Evolutionary conservation across 2,329 filamentous ascomycete species (phyloP).

Genomic region (Colletotrichum godetiae): DNA sequence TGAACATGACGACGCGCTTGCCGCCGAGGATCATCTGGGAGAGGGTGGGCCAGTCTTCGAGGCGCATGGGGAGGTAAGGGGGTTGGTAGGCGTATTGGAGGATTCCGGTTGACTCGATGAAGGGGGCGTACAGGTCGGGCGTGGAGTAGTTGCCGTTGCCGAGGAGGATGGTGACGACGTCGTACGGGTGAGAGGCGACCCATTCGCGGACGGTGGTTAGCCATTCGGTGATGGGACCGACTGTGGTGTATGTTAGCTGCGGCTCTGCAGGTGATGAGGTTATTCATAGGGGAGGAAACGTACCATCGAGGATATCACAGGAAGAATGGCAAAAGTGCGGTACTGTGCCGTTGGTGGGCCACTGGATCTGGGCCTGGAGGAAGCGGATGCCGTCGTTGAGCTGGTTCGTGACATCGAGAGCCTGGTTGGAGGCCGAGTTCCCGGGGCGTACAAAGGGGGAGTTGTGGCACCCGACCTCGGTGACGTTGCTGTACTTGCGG

Average conservation of each 20-base stretch:
- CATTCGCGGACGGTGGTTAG: conserved; percentile 76
- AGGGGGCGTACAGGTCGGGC: conserved; percentile 71
- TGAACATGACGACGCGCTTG: conserved; percentile 81
- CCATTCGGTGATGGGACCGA: conserved; percentile 80
- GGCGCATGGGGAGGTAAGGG: conserved; percentile 74
- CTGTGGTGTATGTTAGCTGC: conserved; percentile 45
- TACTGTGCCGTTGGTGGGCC: conserved; percentile 57
- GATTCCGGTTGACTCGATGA: conserved; percentile 79
- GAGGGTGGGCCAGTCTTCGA: conserved; percentile 86
- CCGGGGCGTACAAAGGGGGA: conserved; percentile 79
- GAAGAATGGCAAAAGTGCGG: conserved; percentile 87
- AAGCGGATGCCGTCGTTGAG: conserved; percentile 81
- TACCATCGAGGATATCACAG: conserved; percentile 79
- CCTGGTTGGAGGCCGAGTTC: conserved; percentile 82
- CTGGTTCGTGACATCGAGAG: conserved; percentile 74
- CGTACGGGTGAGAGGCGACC: conserved; percentile 82
- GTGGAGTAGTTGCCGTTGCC: conserved; percentile 83
- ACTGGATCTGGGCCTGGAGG: conserved; percentile 73
- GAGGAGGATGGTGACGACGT: conserved; percentile 88
- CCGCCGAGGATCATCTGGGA: conserved; percentile 77
- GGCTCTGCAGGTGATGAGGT: no score
- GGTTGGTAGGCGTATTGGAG: conserved; percentile 80
- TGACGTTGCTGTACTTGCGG: conserved; percentile 84
- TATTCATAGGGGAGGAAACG: no score
- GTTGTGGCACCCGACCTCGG: conserved; percentile 82